Evolutionary conservation across 305 asterid species (phyloP), one percentile per base, ranked within the genome.

Genomic region (Fraxinus angustifolia): DNA sequence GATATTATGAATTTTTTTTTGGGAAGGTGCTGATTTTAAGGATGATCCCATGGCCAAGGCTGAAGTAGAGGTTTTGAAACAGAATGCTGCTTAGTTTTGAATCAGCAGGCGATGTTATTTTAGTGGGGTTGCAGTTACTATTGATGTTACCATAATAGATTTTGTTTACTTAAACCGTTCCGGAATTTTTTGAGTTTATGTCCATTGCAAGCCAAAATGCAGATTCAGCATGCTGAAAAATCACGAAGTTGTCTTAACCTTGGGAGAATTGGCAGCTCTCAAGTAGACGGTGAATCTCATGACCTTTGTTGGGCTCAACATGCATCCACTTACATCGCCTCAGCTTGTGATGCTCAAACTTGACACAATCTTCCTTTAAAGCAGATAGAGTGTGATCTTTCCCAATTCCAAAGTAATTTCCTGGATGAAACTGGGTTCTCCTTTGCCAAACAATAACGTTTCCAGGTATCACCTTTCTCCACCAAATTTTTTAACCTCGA

Each of bases 391-490:
- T 42, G 53, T 42, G 53, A 42, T 42, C 53, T 42, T 42, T 42
- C 53, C 53, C 14, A 1, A 42, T 91, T 3, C 97, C 96, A 76
- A 94, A 97, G 33, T 91, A 92, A 62, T 91, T 83, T 77, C 97
- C 98, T 0, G 97, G 98, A 88, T 94, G 97, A 83, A 94, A 94
- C 12, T 96, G 93, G 17, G 98, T 93, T 19, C 97, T 96, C 87
- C 98, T 92, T 88, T 93, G 97, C 16, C 96, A 93, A 79, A 93
- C 94, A 80, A 92, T 93, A 82, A 93, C 92, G 73, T 94, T 93
- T 80, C 98, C 98, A 16, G 98, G 97, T 62, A 91, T 93, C 85
- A 93, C 97, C 79, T 90, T 89, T 93, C 19, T 14, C 56, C 56
- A 12, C 17, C 56, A 45, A 12, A 45, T 14, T 45, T 45, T 45